Evolutionary conservation across 1,284 basidiomycete genomes (phyloP), one percentile per base, ranked within the genome.

Genomic region (Boletus smithii): DNA sequence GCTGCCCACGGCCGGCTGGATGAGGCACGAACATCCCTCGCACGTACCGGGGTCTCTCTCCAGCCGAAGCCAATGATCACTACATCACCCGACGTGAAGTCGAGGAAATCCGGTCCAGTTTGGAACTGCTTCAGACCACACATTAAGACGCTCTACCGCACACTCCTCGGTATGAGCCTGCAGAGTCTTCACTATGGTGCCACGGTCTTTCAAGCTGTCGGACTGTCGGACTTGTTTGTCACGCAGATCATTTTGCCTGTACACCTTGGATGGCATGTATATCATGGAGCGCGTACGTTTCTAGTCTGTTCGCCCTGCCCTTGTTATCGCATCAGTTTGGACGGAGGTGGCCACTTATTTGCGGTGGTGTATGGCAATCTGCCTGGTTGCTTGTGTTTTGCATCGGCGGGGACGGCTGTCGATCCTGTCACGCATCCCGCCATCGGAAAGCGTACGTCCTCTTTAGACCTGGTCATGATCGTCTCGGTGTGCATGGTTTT

Each of bases 401-500:
- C 86, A 0, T 76, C 81, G 6, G 87, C 84, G 2, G 88, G 87
- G 23, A 86, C 83, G 1, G 81, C 80, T 0, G 76, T 77, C 49
- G 71, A 82, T 53, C 83, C 85, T 0, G 61, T 59, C 43, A 61
- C 54, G 1, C 69, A 81, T 57, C 49, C 71, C 29, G 60, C 57
- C 13, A 79, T 81, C 37, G 85, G 83, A 26, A 77, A 75, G 56
- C 63, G 78, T 80, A 53, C 38, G 69, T 69, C 33, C 17, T 34
- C 29, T 47, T 31, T 17, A 5, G 6, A 26, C 5, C 17, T 40
- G 79, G 79, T 88, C 18, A 84, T 90, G 79, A 89, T 91, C 55
- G 78, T 87, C 53, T 74, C 79, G n/a, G 83, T 86, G 0, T 89
- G 85, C 60, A 59, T 91, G 60, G 90, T 90, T 70, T 90, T 91